Conservation (phyloP, 2,329 filamentous ascomycete genomes). For the Epichloe sylvatica region DNA sequence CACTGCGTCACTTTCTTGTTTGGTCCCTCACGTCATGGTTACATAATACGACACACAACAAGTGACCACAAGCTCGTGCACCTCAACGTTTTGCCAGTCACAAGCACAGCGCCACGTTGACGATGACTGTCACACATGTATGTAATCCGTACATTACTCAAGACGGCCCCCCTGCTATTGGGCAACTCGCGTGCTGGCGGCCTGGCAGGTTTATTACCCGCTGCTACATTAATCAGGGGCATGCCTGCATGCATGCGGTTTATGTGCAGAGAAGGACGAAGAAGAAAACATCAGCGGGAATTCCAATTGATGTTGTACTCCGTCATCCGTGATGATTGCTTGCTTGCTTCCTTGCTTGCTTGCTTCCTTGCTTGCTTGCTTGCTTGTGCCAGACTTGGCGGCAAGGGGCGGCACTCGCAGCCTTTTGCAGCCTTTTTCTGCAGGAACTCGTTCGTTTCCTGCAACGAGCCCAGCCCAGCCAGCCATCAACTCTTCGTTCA, state of each 20-base stretch:
- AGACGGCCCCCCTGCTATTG: not conserved
- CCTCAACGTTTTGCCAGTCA: not conserved
- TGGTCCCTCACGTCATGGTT: too few relatives aligned
- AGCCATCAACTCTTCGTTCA: too few relatives aligned
- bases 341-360: too few relatives aligned
- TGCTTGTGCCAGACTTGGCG: not conserved
- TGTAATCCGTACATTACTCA: not conserved
- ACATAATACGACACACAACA: not conserved
- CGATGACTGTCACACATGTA: too few relatives aligned
- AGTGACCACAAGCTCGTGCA: not conserved
- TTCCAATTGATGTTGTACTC: not conserved
- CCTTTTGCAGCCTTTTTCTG: not conserved
- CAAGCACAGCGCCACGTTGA: not conserved
- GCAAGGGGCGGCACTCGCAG: not conserved
- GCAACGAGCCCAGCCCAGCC: too few relatives aligned
- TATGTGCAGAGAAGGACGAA: not conserved
- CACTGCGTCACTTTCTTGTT: not conserved
- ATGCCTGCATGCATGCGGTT: not conserved
- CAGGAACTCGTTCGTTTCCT: not conserved
- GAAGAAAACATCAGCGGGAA: not conserved
- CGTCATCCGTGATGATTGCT: not conserved
- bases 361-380: not conserved
- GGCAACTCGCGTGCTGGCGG: not conserved
- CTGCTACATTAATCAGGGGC: not conserved
- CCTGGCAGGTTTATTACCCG: not conserved